Base-by-base conservation (phyloP, 192 early-diverging fungal genomes). In the Globomyces pollinis-pini region DNA sequence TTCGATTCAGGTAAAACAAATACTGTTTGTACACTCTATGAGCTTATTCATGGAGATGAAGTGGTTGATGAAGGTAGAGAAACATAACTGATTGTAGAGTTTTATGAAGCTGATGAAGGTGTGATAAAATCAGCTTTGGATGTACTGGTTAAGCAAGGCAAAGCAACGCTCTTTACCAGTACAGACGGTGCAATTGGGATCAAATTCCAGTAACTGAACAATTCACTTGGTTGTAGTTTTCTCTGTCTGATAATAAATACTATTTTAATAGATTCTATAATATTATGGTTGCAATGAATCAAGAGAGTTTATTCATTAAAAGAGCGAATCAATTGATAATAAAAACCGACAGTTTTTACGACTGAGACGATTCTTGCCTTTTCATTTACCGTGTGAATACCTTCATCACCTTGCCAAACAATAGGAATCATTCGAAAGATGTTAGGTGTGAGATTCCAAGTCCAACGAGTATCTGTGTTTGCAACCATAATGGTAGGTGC, bases 11-110 rank as follows among this genome's bases (percentile, higher is more conserved):
- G 91, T 9, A 67, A 86, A 56, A 83, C 81, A 57, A 90, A 88
- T 64, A 80, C 86, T 0, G 84, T 97, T 45, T 73, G 91, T 63
- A 97, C 92, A 3, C 63, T 87, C 21, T 94, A 90, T 63, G 94
- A 97, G 72, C 73, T 97, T 56, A 69, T 86, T 15, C 87, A 93
- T 50, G 91, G 89, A 21, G 94, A 97, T 38, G 69, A 77, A 59
- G 77, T 87, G 0, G 84, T 75, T 35, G 91, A 75, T 11, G 74
- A 83, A 60, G 86, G 88, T 91, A 72, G 1, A 44, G 3, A 26
- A 60, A 9, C 6, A n/a, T 23, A 2, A 18, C 29, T 51, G 15
- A 45, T 31, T 39, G 53, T 73, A 89, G 94, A 92, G 38, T 93
- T 96, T 62, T 80, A 88, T 53, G 80, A 67, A 13, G 77, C 93